Percentiles rank a stretch among this genome's conserved stretches.
Evolutionary conservation across 352 stramenopile genomes (phyloP).

Genomic region (Peronospora belbahrii): DNA sequence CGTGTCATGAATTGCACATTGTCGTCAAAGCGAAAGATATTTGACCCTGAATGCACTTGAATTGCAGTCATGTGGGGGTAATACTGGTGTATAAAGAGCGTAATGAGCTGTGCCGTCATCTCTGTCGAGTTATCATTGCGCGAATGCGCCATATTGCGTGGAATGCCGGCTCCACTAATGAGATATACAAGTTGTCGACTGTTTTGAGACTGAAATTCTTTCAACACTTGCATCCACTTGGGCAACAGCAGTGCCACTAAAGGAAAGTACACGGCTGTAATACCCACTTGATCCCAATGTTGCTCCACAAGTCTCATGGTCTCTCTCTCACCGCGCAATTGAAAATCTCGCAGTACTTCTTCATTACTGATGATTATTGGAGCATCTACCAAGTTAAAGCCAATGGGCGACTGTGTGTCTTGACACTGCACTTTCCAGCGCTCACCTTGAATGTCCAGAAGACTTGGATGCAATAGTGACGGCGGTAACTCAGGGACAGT

Average conservation of each 20-base stretch:
- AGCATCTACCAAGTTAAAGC: slow-evolving; percentile 55
- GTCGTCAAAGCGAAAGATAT: slow-evolving; percentile 93
- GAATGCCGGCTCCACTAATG: slow-evolving; percentile 93
- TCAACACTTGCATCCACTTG: slow-evolving; percentile 85
- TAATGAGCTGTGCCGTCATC: slow-evolving; percentile 88
- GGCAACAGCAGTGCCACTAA: slow-evolving; percentile 91
- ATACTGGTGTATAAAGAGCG: slow-evolving; percentile 87
- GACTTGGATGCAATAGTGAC: slow-evolving; percentile 56
- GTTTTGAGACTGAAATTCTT: slow-evolving; percentile 66
- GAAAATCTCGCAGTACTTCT: slow-evolving; percentile 51
- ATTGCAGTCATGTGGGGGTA: slow-evolving; percentile 92
- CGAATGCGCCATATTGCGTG: slow-evolving; percentile 89
- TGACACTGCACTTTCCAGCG: slow-evolving; percentile 50
- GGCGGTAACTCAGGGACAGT: slow-evolving; percentile 24
- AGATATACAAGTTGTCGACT: slow-evolving; percentile 92
- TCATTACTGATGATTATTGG: slow-evolving; percentile 41
- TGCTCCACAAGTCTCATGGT: slow-evolving; percentile 49
- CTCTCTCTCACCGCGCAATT: slow-evolving; percentile 50
- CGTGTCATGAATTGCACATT: slow-evolving; percentile 97
- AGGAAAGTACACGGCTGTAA: slow-evolving; percentile 92
- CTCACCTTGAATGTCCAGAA: slow-evolving; percentile 46
- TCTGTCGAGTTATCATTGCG: slow-evolving; percentile 94
- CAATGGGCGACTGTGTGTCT: slow-evolving; percentile 67
- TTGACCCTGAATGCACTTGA: slow-evolving; percentile 92
- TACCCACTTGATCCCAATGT: slow-evolving; percentile 57